phyloP scores from a whole-genome alignment of 192 early-diverging fungal genomes.

The Coemansia sp. region DNA sequence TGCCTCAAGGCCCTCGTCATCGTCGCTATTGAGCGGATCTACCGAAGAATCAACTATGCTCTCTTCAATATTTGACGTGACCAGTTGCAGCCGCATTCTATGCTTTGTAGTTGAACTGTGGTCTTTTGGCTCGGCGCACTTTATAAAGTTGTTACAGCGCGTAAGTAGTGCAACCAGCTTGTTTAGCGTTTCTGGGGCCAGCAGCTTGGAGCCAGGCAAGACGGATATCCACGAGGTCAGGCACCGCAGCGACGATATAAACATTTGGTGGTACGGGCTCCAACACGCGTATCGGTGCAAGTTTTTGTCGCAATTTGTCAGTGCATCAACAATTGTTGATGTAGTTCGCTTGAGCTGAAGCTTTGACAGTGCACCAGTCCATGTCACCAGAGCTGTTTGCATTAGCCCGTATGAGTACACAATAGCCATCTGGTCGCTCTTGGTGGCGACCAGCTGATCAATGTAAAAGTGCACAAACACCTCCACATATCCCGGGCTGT shows the following conservation, averaged over 20 bases:
- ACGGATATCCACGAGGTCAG: conserved; percentile 35
- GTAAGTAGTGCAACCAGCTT: conserved; percentile 22
- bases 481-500: conserved; percentile 27
- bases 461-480: conserved; percentile 29
- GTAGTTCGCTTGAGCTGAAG: conserved; percentile 15
- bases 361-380: conserved; percentile 13
- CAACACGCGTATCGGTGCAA: conserved; percentile 27
- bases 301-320: conserved; percentile 30
- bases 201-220: not conserved
- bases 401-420: conserved; percentile 39
- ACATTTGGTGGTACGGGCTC: conserved; percentile 45
- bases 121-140: not conserved
- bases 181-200: conserved; percentile 3
- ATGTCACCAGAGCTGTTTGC: conserved; percentile 27
- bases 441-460: conserved; percentile 22
- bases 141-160: conserved; percentile 33
- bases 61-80: conserved; percentile 15
- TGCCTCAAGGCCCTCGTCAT: not conserved
- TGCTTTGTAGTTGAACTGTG: not conserved
- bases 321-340: conserved; percentile 9
- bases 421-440: conserved; percentile 12
- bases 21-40: not conserved
- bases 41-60: not conserved
- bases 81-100: conserved; percentile 25
- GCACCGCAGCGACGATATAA: conserved; percentile 47